Evolutionary conservation across 2,329 filamentous ascomycete genomes (phyloP).

Genomic region (Aspergillus intermedius): DNA sequence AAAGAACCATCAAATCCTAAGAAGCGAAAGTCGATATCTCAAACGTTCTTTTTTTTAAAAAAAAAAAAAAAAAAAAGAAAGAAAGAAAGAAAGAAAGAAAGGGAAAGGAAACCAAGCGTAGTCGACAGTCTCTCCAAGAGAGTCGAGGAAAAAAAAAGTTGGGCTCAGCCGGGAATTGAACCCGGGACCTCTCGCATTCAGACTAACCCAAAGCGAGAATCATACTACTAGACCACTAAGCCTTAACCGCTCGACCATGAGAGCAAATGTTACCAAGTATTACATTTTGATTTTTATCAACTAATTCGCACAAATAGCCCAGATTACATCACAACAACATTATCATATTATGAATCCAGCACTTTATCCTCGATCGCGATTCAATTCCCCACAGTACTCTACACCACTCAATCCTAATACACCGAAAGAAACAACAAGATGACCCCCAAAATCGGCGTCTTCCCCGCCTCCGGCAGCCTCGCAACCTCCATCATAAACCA

Average conservation of each 20-base stretch:
- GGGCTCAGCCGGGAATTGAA: constrained; percentile 10
- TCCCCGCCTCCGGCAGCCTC: constrained; percentile 49
- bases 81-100: too few species aligned
- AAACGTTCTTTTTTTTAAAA: neutral
- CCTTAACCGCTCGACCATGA: neutral
- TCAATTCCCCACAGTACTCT: neutral
- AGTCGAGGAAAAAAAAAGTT: neutral
- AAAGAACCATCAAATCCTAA: too few species aligned
- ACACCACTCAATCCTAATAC: neutral
- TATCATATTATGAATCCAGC: neutral
- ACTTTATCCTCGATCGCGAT: neutral
- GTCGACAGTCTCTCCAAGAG: too few species aligned
- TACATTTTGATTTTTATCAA: too few species aligned
- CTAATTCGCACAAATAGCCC: too few species aligned
- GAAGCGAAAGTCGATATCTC: too few species aligned
- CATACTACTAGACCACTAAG: constrained; percentile 36
- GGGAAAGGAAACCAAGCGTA: too few species aligned
- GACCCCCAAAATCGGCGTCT: constrained; percentile 24
- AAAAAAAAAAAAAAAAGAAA: neutral
- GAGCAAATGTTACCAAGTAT: neutral
- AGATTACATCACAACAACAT: neutral
- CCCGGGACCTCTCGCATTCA: constrained; percentile 11
- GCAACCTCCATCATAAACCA: constrained; percentile 47
- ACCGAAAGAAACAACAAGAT: constrained; percentile 5
- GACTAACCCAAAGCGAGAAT: constrained; percentile 35